Evolutionary conservation across 441 rosid species (phyloP).

Genomic region (Populus hybrid): DNA sequence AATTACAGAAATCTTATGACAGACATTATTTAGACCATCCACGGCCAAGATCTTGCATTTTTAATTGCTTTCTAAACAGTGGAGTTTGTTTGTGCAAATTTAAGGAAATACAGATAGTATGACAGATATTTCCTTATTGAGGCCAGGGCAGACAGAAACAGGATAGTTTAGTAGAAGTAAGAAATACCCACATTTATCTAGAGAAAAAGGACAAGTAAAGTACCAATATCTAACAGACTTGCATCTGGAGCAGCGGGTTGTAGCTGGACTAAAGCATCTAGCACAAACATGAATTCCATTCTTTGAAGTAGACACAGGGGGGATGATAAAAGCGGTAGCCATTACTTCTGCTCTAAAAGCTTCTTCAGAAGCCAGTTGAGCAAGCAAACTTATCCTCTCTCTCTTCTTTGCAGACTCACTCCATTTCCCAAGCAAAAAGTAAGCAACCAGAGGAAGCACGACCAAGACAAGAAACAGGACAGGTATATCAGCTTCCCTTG

Average conservation of each 20-base stretch:
- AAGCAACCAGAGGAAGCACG: slow-evolving; percentile 75
- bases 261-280: slow-evolving; percentile 65
- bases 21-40: neutral
- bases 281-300: slow-evolving; percentile 61
- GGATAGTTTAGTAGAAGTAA: neutral
- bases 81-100: neutral
- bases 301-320: slow-evolving; percentile 36
- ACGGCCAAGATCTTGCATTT: neutral
- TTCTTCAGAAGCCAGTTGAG: slow-evolving; percentile 79
- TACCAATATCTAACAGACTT: slow-evolving; percentile 88
- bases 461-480: slow-evolving; percentile 72
- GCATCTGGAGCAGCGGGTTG: slow-evolving; percentile 94
- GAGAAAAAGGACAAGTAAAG: slow-evolving; percentile 16
- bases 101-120: neutral
- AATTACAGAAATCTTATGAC: neutral
- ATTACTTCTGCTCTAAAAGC: slow-evolving; percentile 54
- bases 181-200: neutral
- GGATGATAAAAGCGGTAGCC: slow-evolving; percentile 36
- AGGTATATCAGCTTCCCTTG: slow-evolving; percentile 86
- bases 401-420: slow-evolving; percentile 60
- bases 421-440: slow-evolving; percentile 83
- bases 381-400: slow-evolving; percentile 60
- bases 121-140: neutral
- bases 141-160: neutral
- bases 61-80: neutral